phyloP scores from a whole-genome alignment of 352 stramenopile species.

The Pythium oligandrum region DNA sequence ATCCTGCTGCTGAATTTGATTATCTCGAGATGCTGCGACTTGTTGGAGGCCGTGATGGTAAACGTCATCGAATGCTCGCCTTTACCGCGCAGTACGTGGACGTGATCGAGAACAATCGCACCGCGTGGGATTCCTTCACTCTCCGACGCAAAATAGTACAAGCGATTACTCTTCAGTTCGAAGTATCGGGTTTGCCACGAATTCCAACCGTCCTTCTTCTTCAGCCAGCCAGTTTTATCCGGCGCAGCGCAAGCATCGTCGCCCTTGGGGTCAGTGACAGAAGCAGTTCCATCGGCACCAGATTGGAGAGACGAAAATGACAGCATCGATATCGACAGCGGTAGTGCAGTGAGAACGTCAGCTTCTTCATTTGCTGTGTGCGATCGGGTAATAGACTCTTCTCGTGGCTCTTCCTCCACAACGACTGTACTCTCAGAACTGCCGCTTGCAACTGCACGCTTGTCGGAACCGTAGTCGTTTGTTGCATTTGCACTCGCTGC shows the following conservation, averaged over 20 bases:
- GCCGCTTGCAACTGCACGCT: slow-evolving; percentile 9
- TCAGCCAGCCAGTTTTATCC: slow-evolving; percentile 72
- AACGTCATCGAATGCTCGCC: slow-evolving; percentile 61
- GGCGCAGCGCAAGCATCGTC: slow-evolving; percentile 29
- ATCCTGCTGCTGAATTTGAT: slow-evolving; percentile 71
- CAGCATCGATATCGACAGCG: slow-evolving; percentile 57
- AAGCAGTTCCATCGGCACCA: slow-evolving; percentile 6
- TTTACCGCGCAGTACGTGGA: slow-evolving; percentile 54
- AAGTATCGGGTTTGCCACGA: slow-evolving; percentile 78
- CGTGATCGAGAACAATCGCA: slow-evolving; percentile 68
- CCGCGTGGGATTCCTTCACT: slow-evolving; percentile 65
- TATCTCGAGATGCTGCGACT: slow-evolving; percentile 47
- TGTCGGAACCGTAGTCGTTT: not conserved
- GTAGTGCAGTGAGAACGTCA: slow-evolving; percentile 34
- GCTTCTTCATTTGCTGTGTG: slow-evolving; percentile 17
- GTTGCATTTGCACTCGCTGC: no score
- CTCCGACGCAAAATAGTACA: slow-evolving; percentile 78
- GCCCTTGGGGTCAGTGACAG: slow-evolving; percentile 9
- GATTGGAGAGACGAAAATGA: slow-evolving; percentile 47
- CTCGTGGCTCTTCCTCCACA: slow-evolving; percentile 13
- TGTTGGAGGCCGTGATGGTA: slow-evolving; percentile 64
- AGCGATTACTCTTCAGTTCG: slow-evolving; percentile 71
- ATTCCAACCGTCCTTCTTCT: slow-evolving; percentile 77
- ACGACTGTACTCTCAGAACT: slow-evolving; percentile 18
- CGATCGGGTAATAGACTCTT: slow-evolving; percentile 5